Evolutionary conservation across 1,284 basidiomycete genomes (phyloP).

Genomic region (Moesziomyces sp.): DNA sequence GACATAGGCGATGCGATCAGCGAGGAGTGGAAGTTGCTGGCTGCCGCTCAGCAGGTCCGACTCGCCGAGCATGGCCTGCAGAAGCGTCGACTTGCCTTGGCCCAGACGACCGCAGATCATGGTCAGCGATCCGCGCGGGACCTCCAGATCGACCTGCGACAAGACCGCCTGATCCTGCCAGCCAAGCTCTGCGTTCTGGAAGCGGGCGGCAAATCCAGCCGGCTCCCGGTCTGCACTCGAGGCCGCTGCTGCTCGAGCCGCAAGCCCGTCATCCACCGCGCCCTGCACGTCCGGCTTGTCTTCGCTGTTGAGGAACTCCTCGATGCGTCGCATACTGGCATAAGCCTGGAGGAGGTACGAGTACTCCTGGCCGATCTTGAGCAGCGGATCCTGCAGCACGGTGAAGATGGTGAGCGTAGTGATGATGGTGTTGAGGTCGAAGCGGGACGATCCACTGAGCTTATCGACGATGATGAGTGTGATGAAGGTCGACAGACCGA

Average conservation of each 20-base stretch:
- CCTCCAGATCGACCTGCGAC: constrained; percentile 37
- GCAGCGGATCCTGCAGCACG: constrained; percentile 50
- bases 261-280: constrained; percentile 9
- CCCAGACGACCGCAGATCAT: constrained; percentile 62
- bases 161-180: constrained; percentile 32
- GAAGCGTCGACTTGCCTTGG: constrained; percentile 60
- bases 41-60: constrained; percentile 47
- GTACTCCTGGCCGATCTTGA: constrained; percentile 56
- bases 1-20: constrained; percentile 52
- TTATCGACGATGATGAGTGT: constrained; percentile 45
- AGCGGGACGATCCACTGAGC: constrained; percentile 35
- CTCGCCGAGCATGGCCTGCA: constrained; percentile 61
- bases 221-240: background rate
- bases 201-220: constrained; percentile 25
- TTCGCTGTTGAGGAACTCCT: constrained; percentile 44
- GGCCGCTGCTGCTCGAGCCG: constrained; percentile 4
- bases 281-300: constrained; percentile 26
- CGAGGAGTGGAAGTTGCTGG: constrained; percentile 28
- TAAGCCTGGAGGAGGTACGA: constrained; percentile 47
- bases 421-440: constrained; percentile 54
- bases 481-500: constrained; percentile 43
- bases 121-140: constrained; percentile 42
- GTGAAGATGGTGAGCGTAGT: constrained; percentile 54
- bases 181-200: constrained; percentile 35
- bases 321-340: constrained; percentile 54